Conservation (phyloP, 768 basidiomycete genomes). For the Pleurotus pulmonarius region DNA sequence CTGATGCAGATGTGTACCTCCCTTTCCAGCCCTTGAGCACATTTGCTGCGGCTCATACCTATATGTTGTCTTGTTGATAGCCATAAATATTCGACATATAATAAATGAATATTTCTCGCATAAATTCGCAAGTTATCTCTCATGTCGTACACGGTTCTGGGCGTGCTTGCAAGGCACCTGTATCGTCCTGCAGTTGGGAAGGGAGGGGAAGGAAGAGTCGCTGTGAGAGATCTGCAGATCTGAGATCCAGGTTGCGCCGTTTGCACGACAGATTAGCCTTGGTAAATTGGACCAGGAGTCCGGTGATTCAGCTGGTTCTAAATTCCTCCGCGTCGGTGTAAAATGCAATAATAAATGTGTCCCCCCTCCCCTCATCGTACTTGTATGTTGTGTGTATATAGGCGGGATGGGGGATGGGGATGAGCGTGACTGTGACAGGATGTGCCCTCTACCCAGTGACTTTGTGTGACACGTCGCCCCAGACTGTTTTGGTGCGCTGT, state of each 20-base stretch:
- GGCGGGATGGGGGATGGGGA: neutral
- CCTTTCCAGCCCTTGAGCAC: too few species aligned
- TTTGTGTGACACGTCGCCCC: neutral
- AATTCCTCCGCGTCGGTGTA: neutral
- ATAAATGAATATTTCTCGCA: too few species aligned
- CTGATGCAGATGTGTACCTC: too few species aligned
- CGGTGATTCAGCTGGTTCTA: neutral
- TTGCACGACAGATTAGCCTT: conserved; percentile 9
- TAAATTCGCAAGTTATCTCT: too few species aligned
- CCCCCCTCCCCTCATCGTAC: neutral
- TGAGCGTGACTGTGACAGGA: neutral
- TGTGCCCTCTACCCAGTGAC: conserved; percentile 7
- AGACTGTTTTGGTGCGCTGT: neutral
- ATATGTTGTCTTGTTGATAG: too few species aligned
- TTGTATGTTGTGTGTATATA: neutral
- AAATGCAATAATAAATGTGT: neutral
- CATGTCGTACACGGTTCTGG: too few species aligned
- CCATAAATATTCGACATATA: too few species aligned
- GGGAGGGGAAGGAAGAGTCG: too few species aligned
- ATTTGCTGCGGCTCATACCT: too few species aligned
- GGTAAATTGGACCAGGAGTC: conserved; percentile 4
- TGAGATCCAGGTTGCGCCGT: conserved; percentile 4
- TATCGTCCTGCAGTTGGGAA: too few species aligned
- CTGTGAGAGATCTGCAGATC: conserved; percentile 4
- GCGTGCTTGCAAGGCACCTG: too few species aligned